A percentile compares a stretch with the other conserved stretches of the same genome.
Evolutionary conservation across 129 eudicot genomes (phyloP).

Genomic region (Lactuca saligna): DNA sequence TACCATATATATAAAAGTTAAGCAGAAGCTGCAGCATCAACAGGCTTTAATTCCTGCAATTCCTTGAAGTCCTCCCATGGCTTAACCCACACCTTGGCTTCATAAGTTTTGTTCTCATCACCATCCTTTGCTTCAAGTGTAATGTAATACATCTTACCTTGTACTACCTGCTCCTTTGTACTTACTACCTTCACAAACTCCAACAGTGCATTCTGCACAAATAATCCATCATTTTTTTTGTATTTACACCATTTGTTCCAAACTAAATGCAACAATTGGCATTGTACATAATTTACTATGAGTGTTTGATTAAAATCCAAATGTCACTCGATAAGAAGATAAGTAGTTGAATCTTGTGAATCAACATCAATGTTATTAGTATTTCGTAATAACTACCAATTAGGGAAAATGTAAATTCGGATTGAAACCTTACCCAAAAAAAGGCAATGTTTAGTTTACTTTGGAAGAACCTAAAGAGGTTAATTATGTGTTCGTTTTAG

Average conservation of each 20-base stretch:
- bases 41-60: constrained; percentile 60
- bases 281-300: no score
- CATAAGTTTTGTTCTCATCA: constrained; percentile 59
- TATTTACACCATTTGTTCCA: neutral
- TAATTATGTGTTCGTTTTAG: no score
- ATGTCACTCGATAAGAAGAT: neutral
- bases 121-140: constrained; percentile 66
- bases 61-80: constrained; percentile 76
- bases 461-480: no score
- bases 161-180: constrained; percentile 60
- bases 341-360: neutral
- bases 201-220: constrained; percentile 56
- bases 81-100: constrained; percentile 81
- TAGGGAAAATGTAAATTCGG: no score
- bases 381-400: neutral
- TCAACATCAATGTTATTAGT: neutral
- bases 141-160: constrained; percentile 55
- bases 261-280: neutral
- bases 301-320: neutral
- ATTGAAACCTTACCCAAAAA: no score
- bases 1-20: constrained; percentile 21
- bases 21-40: constrained; percentile 23
- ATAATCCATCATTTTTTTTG: neutral
- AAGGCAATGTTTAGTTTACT: no score
- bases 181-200: constrained; percentile 64